Evolutionary conservation across 2,329 filamentous ascomycete genomes (phyloP), one percentile per base, ranked within the genome.

Genomic region (Falciphora oryzae): DNA sequence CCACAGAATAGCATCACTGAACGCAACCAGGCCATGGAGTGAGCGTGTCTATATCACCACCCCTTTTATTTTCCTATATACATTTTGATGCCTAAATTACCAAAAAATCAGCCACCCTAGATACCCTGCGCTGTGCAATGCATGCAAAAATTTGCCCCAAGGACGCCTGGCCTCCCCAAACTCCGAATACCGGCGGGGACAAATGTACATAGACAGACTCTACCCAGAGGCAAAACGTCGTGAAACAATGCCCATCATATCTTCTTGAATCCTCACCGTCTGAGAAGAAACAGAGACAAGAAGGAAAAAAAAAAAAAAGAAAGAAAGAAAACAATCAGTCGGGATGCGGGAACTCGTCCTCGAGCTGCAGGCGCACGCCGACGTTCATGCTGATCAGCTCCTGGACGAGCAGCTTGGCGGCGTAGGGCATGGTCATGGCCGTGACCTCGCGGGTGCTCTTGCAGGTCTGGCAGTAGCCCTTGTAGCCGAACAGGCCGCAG

Each of bases 361-460:
- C 92, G 69, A 99, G 79, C 80, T 94, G 91, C 78, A 99, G 81
- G 65, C 91, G 84, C 66, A 96, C 94, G 67, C 93, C 91, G n/a
- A 99, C 92, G 76, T 99, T 99, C 95, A 99, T 99, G 76, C 92
- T 96, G 73, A 96, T 89, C 72, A 99, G 78, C 79, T 99, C 95
- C 80, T 99, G 95, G 61, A 98, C 92, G 65, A 99, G 80, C 73
- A 99, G 79, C 83, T 99, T 98, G 0, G 95, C 95, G 25, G 95
- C 95, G 77, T 99, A 99, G 44, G 95, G 95, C 84, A 99, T 96
- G 44, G 89, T 94, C 90, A 99, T 97, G 76, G 90, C 89, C 22
- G 92, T 89, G 31, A 99, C 92, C 35, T 90, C 88, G 65, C 90
- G 85, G 56, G 91, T 93, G 70, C 88, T 92, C 80, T 92, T 88